Evolutionary conservation across 192 early-diverging fungal species (phyloP).

Genomic region (Dissophora globulifera): DNA sequence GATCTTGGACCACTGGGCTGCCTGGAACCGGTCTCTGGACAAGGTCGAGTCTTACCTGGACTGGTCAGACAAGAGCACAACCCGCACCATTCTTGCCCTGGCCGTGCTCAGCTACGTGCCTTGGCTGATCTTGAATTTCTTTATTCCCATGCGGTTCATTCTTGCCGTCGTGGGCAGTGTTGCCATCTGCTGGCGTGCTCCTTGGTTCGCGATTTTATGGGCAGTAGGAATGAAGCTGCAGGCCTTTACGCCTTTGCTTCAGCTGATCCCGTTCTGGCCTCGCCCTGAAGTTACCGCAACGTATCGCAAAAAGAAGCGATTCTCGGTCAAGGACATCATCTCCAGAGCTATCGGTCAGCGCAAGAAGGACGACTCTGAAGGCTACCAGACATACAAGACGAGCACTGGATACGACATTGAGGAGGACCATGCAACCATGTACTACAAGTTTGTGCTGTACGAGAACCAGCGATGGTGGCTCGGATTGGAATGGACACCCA

Average conservation of each 20-base stretch:
- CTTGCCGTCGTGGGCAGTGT: slow-evolving; percentile 39
- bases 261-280: slow-evolving; percentile 45
- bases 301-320: slow-evolving; percentile 34
- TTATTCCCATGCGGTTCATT: slow-evolving; percentile 53
- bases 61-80: slow-evolving; percentile 51
- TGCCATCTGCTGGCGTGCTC: slow-evolving; percentile 55
- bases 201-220: slow-evolving; percentile 56
- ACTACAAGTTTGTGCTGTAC: slow-evolving; percentile 59
- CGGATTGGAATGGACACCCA: slow-evolving; percentile 66
- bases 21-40: slow-evolving; percentile 44
- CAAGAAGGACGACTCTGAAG: slow-evolving; percentile 44
- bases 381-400: slow-evolving; percentile 26
- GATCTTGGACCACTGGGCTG: slow-evolving; percentile 53
- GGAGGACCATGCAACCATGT: slow-evolving; percentile 52
- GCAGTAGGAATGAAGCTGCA: slow-evolving; percentile 38
- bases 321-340: slow-evolving; percentile 54
- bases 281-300: slow-evolving; percentile 16
- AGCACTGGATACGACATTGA: slow-evolving; percentile 54
- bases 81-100: slow-evolving; percentile 23
- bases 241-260: slow-evolving; percentile 34
- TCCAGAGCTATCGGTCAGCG: slow-evolving; percentile 50
- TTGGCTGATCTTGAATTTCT: slow-evolving; percentile 53
- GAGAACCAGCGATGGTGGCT: slow-evolving; percentile 71
- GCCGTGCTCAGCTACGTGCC: slow-evolving; percentile 39
- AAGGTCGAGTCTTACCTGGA: slow-evolving; percentile 32